Evolutionary conservation across 805 yeast genomes (phyloP), one percentile per base, ranked within the genome.

Genomic region (Candida silvicultrix): DNA sequence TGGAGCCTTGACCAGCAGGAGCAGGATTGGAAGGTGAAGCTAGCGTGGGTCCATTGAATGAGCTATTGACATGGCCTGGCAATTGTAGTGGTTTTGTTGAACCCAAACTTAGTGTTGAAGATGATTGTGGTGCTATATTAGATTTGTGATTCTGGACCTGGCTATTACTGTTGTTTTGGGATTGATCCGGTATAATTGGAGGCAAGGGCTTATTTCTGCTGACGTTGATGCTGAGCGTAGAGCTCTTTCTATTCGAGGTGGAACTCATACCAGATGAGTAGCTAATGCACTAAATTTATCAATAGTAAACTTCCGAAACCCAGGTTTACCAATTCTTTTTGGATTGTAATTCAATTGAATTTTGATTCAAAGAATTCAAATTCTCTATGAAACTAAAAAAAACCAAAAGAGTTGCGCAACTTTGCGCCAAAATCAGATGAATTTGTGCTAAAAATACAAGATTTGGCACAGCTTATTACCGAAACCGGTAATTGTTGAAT

Each of bases 201-300:
- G 63, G 63, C 15, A 59, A 45, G 4, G 63, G 63, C 25, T 59
- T 59, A 49, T 59, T 59, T 40, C 59, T 52, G 42, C 50, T 52
- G 19, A 55, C 50, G 39, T 45, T 54, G 22, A 59, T 42, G 23
- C 56, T 53, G 46, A 59, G 47, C 4, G 61, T 59, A 15, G 62
- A 54, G 5, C 55, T 49, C 48, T 56, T 58, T 37, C 62, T 49
- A 19, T 58, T 60, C 0, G 50, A 19, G 14, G 54, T 20, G 39
- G 39, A 37, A 21, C 39, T 37, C 39, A 37, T 37, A 2, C 39
- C 39, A 37, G 39, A 37, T 37, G 39, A 37, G 39, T 6, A n/a
- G n/a, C n/a, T n/a, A n/a, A n/a, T n/a, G n/a, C n/a, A n/a, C n/a
- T n/a, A n/a, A n/a, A n/a, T n/a, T n/a, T n/a, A n/a, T n/a, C n/a